Base-by-base conservation (phyloP, 2,329 filamentous ascomycete species). In the Fusarium dimerum region DNA sequence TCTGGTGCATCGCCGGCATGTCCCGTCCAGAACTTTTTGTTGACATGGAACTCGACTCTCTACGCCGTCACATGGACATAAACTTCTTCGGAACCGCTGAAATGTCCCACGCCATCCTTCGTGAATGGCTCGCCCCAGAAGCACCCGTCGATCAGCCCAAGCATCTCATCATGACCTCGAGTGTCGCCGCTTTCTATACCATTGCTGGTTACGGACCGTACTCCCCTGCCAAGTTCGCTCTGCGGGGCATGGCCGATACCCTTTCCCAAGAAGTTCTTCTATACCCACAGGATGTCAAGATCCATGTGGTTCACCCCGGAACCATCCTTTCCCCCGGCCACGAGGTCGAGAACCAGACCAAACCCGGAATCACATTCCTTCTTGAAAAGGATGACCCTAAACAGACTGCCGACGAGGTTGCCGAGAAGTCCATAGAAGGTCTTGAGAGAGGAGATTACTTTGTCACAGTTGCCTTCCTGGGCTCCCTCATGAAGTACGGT, bases 31-130 rank as follows among this genome's bases (percentile, higher is more conserved):
- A 83, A 36, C 86, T 96, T 55, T 96, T 93, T 75, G 71, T 89
- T 59, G 89, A 96, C 55, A 85, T 84, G 39, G 80, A 88, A 9
- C 76, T 90, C 47, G 75, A 85, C 8, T 82, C 81, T 11, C 76
- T 92, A 60, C 82, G 87, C 40, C 77, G 80, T 59, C 90, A 96
- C 70, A 96, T 96, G 90, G 90, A 96, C 67, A 83, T 93, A 62
- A 93, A 97, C 74, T 97, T 90, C 76, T 96, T 87, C 81, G 89
- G 90, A 45, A 85, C 86, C 30, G 87, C 88, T 40, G 94, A 96
- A 70, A 89, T 96, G 74, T 88, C 91, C 38, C 91, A 95, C 68
- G 86, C 90, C 17, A 84, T 88, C 16, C 75, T 97, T 55, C 82
- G 81, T 47, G 80, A 83, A 54, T 97, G 93, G 93, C 82, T 92